Percentiles rank a stretch among this genome's conserved stretches.
These are phyloP conservation scores for Collariella sp. DNA, from an alignment of 495 filamentous ascomycete species.

Conservation along the genomic window DNA sequence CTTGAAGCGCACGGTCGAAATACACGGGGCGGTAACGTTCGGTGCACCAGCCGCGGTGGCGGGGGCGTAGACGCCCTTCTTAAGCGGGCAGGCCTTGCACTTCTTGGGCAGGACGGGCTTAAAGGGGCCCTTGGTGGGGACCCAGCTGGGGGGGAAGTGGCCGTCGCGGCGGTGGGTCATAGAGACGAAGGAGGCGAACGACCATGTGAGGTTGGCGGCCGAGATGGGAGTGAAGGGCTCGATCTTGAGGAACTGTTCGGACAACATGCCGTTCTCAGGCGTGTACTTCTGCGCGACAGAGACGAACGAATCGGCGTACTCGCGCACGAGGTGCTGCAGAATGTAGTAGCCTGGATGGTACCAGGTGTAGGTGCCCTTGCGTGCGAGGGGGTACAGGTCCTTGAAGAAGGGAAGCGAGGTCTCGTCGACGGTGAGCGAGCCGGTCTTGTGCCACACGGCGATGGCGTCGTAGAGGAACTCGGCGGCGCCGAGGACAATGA, in stretches of 20 bases:
- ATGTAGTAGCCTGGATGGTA: constrained; percentile 18
- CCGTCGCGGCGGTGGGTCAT: constrained; percentile 38
- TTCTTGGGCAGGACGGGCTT: constrained; percentile 38
- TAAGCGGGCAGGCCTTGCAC: constrained; percentile 44
- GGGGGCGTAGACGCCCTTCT: constrained; percentile 48
- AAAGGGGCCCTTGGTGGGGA: constrained; percentile 18
- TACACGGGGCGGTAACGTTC: constrained; percentile 39
- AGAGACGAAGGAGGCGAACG: constrained; percentile 51
- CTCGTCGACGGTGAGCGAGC: constrained; percentile 40
- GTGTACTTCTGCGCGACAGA: constrained; percentile 44
- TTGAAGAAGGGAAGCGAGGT: constrained; percentile 48
- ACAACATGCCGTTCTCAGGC: constrained; percentile 44
- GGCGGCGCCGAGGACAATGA: constrained; percentile 51
- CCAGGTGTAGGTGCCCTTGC: constrained; percentile 20
- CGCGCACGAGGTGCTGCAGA: constrained; percentile 36
- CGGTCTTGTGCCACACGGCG: constrained; percentile 45
- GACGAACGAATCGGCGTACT: constrained; percentile 55
- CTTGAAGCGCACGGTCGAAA: constrained; percentile 44
- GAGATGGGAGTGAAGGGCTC: constrained; percentile 42
- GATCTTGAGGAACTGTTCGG: constrained; percentile 50
- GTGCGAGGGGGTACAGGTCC: constrained; percentile 38
- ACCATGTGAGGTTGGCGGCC: constrained; percentile 58
- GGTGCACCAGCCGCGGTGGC: constrained; percentile 41
- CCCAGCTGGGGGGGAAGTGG: constrained; percentile 45
- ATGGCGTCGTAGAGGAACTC: constrained; percentile 55